phyloP scores from a whole-genome alignment of 2,329 filamentous ascomycete genomes.

The Fusarium sp. region DNA sequence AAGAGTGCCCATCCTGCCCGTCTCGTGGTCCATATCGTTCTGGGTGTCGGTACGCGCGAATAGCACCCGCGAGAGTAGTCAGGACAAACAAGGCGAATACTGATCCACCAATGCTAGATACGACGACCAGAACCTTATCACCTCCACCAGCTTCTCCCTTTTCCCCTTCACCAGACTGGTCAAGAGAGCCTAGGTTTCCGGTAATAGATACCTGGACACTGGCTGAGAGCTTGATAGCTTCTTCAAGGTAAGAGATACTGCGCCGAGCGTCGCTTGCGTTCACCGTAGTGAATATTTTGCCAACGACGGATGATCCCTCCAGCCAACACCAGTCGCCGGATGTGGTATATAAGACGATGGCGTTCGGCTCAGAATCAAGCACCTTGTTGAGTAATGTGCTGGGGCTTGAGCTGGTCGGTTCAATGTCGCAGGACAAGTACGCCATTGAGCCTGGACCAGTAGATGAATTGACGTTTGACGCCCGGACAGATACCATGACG shows the following conservation, averaged over 20 bases:
- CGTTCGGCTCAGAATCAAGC: neutral
- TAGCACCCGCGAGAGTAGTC: neutral
- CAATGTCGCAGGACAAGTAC: neutral
- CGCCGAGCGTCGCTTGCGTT: neutral
- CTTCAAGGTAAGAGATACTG: neutral
- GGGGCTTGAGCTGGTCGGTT: neutral
- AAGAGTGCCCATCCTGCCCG: neutral
- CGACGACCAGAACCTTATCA: neutral
- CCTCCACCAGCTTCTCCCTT: neutral
- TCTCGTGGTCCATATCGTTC: neutral
- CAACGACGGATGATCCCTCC: neutral
- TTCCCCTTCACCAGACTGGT: neutral
- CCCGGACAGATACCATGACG: neutral
- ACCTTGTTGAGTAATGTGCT: neutral
- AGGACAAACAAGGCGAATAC: neutral
- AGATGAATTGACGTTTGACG: neutral
- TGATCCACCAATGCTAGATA: neutral
- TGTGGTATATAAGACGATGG: neutral
- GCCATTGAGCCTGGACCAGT: neutral
- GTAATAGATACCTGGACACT: neutral
- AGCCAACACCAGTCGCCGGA: neutral
- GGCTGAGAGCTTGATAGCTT: neutral
- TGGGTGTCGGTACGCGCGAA: neutral
- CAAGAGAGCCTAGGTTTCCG: neutral
- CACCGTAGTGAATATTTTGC: neutral